These are phyloP conservation scores for Primulina tabacum DNA, from an alignment of 257 asterid genomes.

Conservation along the genomic window DNA sequence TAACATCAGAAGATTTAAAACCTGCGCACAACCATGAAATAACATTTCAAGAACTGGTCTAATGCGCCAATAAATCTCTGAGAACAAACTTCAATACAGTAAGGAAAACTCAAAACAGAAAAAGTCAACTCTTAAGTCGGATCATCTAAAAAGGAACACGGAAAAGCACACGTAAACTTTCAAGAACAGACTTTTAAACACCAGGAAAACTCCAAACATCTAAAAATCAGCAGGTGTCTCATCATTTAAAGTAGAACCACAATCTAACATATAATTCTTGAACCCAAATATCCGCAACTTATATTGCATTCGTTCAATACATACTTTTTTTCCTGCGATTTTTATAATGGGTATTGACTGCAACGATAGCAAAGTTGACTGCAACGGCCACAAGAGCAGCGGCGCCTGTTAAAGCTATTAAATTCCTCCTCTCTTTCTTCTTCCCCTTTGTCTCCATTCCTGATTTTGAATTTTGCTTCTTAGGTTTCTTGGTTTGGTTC, in stretches of 20 bases:
- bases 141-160: background rate
- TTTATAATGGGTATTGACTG: slow-evolving; percentile 47
- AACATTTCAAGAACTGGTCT: too few relatives aligned
- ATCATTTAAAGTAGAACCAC: slow-evolving; percentile 6
- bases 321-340: slow-evolving; percentile 69
- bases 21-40: background rate
- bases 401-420: slow-evolving; percentile 82
- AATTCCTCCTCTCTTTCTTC: slow-evolving; percentile 47
- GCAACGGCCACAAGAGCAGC: slow-evolving; percentile 80
- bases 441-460: slow-evolving; percentile 36
- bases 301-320: background rate
- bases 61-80: too few relatives aligned
- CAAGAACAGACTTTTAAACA: slow-evolving; percentile 13
- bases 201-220: slow-evolving; percentile 7
- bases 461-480: slow-evolving; percentile 1
- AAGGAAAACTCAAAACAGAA: background rate
- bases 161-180: background rate
- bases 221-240: slow-evolving; percentile 16
- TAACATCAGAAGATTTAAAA: slow-evolving; percentile 4
- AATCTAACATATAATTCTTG: background rate
- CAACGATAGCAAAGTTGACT: slow-evolving; percentile 63
- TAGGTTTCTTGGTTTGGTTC: background rate
- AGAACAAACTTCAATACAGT: background rate
- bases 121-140: background rate
- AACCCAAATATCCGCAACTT: background rate